Evolutionary conservation across 2,329 filamentous ascomycete genomes (phyloP).

Genomic region (Sporothrix globosa): DNA sequence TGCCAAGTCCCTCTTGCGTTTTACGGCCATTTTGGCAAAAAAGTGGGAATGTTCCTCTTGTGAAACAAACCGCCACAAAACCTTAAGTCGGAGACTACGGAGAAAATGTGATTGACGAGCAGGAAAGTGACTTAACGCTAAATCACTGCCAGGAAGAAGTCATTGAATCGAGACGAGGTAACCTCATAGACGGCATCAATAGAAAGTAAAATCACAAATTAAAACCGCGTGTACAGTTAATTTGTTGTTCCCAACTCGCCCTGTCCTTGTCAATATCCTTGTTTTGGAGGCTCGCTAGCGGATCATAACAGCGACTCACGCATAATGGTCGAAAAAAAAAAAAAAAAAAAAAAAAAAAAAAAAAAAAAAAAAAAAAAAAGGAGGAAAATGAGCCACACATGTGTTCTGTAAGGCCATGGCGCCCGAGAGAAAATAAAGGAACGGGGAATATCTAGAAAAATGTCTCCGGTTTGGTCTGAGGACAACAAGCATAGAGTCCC

Average conservation of each 20-base stretch:
- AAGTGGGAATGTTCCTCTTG: not conserved
- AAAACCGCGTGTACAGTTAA: no score
- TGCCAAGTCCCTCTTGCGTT: not conserved
- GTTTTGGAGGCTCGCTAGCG: not conserved
- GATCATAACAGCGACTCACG: not conserved
- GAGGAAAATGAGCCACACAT: not conserved
- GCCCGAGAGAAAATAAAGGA: not conserved
- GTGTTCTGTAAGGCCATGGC: not conserved
- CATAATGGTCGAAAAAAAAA: not conserved
- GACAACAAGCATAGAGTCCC: not conserved
- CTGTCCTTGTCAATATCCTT: not conserved
- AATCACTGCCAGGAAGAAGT: no score
- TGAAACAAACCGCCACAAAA: constrained; percentile 5
- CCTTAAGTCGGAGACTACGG: not conserved
- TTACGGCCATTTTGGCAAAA: not conserved
- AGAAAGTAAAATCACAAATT: no score
- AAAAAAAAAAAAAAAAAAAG: not conserved
- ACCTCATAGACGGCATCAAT: no score
- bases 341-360: not conserved
- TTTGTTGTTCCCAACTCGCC: no score
- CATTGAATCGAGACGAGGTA: no score
- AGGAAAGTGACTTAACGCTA: no score
- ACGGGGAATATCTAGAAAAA: not conserved
- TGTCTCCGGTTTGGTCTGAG: constrained; percentile 9
- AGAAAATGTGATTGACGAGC: not conserved